Base-by-base conservation (phyloP, 352 stramenopile genomes). In the Phytophthora citricola region DNA sequence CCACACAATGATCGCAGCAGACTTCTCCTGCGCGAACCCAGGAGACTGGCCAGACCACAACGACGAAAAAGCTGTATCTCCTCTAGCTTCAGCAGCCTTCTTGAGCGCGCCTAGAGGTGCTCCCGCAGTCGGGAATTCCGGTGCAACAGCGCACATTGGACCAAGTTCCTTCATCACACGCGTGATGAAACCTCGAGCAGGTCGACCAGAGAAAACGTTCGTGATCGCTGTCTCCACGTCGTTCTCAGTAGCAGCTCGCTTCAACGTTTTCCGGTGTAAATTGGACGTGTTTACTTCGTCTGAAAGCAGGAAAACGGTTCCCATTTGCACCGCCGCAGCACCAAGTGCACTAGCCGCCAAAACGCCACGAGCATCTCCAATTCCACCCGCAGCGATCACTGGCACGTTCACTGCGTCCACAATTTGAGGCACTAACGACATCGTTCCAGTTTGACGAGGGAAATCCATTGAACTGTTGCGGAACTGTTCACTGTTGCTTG, bases 241-340 rank as follows among this genome's bases (percentile, higher is more conserved):
- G 39, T 63, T 51, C 11, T 63, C 63, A 1, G 51, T 38, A 0
- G 74, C 71, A 17, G 81, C 71, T 36, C 57, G 47, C 5, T 79
- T 83, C 36, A 85, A 20, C n/a, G 64, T 62, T 6, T 71, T 46
- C 7, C 75, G 66, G 36, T 81, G 77, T 27, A 70, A 61, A 22
- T 34, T 12, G 5, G 72, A 77, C 14, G 75, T 79, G 9, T 73
- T 63, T 1, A 71, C 65, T 71, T 90, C 78, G 7, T 82, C 71
- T 4, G 73, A 78, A 15, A 79, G 58, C 11, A 91, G 53, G 50
- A 91, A 89, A 12, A 83, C 74, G 0, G 83, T 87, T 8, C 83
- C 83, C 51, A 91, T 76, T 70, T 91, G 80, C n/a, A 85, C 80
- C 4, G 72, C 78, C 2, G 76, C 69, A 11, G 80, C 83, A 11